phyloP scores from a whole-genome alignment of 441 rosid species.

The Kokia cookei region DNA sequence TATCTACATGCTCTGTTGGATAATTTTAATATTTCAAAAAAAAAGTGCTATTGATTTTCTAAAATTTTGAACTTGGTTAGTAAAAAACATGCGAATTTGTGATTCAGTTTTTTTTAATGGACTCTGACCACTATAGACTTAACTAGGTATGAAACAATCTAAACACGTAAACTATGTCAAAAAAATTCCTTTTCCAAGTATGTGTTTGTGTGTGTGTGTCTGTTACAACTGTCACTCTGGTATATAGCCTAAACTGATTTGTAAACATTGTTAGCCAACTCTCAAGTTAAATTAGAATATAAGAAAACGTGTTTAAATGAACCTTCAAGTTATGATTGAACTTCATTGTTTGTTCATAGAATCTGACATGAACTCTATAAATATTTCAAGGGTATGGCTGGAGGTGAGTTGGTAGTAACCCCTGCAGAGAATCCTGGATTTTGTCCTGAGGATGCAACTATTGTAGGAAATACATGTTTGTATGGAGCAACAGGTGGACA shows the following conservation, averaged over 20 bases:
- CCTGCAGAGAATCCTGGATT: constrained; percentile 74
- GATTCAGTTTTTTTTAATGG: neutral
- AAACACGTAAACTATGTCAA: neutral
- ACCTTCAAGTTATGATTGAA: neutral
- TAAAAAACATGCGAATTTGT: neutral
- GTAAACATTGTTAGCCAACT: neutral
- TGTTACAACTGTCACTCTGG: neutral
- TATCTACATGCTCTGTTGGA: neutral
- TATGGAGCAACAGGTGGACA: constrained; percentile 99
- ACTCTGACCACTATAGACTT: neutral
- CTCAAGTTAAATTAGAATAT: neutral
- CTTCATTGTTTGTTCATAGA: neutral
- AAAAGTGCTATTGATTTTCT: neutral
- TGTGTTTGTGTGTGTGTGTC: neutral
- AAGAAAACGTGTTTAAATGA: neutral
- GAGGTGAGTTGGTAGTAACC: constrained; percentile 87
- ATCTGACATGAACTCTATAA: constrained; percentile 19
- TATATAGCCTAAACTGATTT: neutral
- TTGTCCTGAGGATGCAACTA: constrained; percentile 87
- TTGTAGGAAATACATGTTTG: constrained; percentile 95
- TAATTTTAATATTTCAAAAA: neutral
- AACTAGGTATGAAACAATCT: neutral
- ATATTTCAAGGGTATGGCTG: constrained; percentile 88
- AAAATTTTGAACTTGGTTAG: neutral
- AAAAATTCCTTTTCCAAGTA: neutral